Evolutionary conservation across 495 filamentous ascomycete species (phyloP), one percentile per base, ranked within the genome.

Genomic region (Patellaria atrata): DNA sequence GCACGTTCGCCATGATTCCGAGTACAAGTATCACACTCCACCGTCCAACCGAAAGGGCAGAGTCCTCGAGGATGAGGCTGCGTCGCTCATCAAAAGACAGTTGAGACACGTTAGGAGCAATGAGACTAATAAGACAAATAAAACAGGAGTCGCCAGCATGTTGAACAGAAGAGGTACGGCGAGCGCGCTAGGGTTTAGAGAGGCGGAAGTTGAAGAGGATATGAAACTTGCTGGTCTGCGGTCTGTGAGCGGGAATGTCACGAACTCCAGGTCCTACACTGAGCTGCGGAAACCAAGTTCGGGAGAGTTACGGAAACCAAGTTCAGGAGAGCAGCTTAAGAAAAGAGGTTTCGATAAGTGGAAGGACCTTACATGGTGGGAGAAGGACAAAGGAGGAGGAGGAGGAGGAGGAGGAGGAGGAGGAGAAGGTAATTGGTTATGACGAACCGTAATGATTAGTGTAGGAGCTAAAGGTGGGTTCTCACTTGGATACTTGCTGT

Each of bases 11-110:
- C 28, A 31, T 14, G 38, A 38, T 30, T 40, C 38, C 10, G 41
- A 32, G 9, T 50, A 23, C 18, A 43, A 47, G n/a, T 54, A 47
- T 30, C 50, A 40, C 18, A 54, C 53, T 8, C 53, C 53, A 26
- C 53, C 53, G 11, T 42, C 34, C 13, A 54, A 54, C 23, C 47
- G 53, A 15, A 51, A 52, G 28, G 51, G 40, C 12, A 33, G 48
- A 6, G 30, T 51, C 10, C 13, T 55, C n/a, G 25, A 19, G 4
- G 35, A 39, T 24, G 50, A 46, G 2, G 46, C 43, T 13, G 33
- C 28, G 14, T 44, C 39, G 2, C 41, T 45, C 14, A 24, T 53
- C 6, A 35, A 47, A 22, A 18, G 22, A 1, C 28, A 33, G 4
- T 27, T 49, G 1, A 33, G 49, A 24, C 41, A 31, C 14, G 33